Base-by-base conservation (phyloP, 257 asterid genomes). In the Solanum dulcamara region DNA sequence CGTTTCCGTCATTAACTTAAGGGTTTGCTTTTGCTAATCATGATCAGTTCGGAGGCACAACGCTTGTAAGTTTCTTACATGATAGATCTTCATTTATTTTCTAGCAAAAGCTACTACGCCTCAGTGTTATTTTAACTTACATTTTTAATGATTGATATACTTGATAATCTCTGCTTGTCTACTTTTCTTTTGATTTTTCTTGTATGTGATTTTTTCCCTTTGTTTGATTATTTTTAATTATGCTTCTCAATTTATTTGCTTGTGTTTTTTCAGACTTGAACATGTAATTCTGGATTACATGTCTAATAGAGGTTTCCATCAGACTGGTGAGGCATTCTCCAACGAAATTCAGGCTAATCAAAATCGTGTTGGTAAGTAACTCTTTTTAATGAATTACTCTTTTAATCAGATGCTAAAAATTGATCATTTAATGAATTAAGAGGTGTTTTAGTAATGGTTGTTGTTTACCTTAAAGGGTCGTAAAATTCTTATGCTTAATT, bases 221-320 rank as follows among this genome's bases (percentile, higher is more conserved):
- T 74, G 44, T 82, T 13, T 83, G 30, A 7, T 84, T 84, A 83
- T 5, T 48, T 87, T 80, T 84, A 55, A 12, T 42, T 10, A 38
- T 80, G 30, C 30, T 30, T 87, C 57, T 74, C 26, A 6, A 28
- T 62, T 38, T 26, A 20, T 83, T 62, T 83, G 40, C 46, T 44
- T 84, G 81, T 20, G 46, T 62, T 85, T 86, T 66, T 83, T 85
- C 83, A 91, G 92, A 91, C 66, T 91, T 81, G 89, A 91, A 40
- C 44, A 83, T 60, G 89, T 84, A 79, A 83, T 91, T 84, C 77
- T 85, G 28, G 91, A 91, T 85, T 89, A 91, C 55, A 57, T 91
- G 84, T 14, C 66, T 28, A 86, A 44, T 10, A 91, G 86, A 10
- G 87, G 89, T 86, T 62, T 88, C 91, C 87, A 85, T 50, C 53